phyloP scores from a whole-genome alignment of 768 basidiomycete genomes.

The Udeniomyces megalosporus region DNA sequence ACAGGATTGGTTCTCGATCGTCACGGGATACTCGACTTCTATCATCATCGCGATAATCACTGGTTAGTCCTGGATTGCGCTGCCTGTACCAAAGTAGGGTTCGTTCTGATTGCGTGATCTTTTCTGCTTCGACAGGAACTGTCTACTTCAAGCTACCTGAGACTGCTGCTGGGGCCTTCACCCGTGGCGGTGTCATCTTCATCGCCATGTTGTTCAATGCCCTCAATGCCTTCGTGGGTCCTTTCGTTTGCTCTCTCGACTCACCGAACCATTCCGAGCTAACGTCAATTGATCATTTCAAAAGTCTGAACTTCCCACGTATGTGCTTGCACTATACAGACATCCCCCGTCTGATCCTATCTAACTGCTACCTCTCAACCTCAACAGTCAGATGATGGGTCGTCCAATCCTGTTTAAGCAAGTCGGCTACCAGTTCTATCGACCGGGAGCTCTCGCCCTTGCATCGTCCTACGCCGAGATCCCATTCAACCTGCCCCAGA shows the following conservation, averaged over 20 bases:
- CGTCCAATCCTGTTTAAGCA: slow-evolving; percentile 44
- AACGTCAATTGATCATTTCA: too few relatives aligned
- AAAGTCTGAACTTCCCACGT: too few relatives aligned
- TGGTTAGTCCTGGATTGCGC: too few relatives aligned
- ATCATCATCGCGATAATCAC: slow-evolving; percentile 20
- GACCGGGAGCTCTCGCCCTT: slow-evolving; percentile 32
- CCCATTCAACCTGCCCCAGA: slow-evolving; percentile 28
- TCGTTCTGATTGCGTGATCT: slow-evolving; percentile 24
- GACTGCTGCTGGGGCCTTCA: slow-evolving; percentile 68
- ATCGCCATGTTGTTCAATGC: slow-evolving; percentile 29
- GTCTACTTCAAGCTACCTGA: slow-evolving; percentile 57
- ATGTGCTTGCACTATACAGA: too few relatives aligned
- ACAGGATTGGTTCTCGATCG: slow-evolving; percentile 41
- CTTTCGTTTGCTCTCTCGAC: too few relatives aligned
- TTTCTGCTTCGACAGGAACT: slow-evolving; percentile 38
- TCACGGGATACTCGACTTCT: slow-evolving; percentile 17
- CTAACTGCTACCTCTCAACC: slow-evolving; percentile 25
- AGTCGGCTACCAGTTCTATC: slow-evolving; percentile 27
- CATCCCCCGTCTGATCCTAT: slow-evolving; percentile 28
- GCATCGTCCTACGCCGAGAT: slow-evolving; percentile 34
- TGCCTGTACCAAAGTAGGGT: too few relatives aligned
- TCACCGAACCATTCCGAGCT: too few relatives aligned
- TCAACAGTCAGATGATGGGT: slow-evolving; percentile 33
- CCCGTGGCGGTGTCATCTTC: slow-evolving; percentile 69
- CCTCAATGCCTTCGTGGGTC: slow-evolving; percentile 6